A percentile compares a stretch with the other conserved stretches of the same genome.
phyloP scores from a whole-genome alignment of 148 eudicot genomes.

The Rhododendron williamsianum region DNA sequence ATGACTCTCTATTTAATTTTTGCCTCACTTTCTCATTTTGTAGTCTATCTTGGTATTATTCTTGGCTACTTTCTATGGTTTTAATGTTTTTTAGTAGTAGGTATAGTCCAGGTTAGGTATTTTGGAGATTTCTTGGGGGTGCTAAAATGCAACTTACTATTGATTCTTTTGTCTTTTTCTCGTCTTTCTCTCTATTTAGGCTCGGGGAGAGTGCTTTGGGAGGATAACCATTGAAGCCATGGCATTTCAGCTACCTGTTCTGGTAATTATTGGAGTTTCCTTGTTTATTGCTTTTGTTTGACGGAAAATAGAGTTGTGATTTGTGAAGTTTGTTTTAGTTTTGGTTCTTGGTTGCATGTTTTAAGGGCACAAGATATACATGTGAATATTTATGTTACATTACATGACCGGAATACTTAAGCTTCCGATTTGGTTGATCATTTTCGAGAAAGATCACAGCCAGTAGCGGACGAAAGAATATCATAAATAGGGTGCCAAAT shows the following conservation, averaged over 20 bases:
- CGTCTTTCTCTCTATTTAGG: conserved; percentile 32
- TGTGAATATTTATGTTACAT: background rate
- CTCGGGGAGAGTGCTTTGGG: conserved; percentile 95
- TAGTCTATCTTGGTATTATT: background rate
- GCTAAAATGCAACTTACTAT: conserved; percentile 7
- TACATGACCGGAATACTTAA: background rate
- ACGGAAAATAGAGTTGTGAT: background rate
- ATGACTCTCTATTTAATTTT: background rate
- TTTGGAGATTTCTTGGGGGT: conserved; percentile 5
- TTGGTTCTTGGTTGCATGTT: background rate
- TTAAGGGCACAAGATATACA: background rate
- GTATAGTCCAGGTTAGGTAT: background rate
- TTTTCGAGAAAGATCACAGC: background rate
- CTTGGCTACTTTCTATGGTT: background rate
- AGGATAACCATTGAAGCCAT: conserved; percentile 98
- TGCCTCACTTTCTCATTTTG: background rate
- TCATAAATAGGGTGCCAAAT: background rate
- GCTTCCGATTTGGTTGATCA: background rate
- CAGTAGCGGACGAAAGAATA: background rate
- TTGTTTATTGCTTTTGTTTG: background rate
- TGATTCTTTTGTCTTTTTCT: background rate
- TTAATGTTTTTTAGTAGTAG: background rate
- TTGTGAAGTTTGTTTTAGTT: background rate
- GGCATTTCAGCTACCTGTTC: conserved; percentile 94
- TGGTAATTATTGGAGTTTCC: conserved; percentile 44